phyloP scores from a whole-genome alignment of 2,329 filamentous ascomycete genomes.

The Stromatinia cepivora region DNA sequence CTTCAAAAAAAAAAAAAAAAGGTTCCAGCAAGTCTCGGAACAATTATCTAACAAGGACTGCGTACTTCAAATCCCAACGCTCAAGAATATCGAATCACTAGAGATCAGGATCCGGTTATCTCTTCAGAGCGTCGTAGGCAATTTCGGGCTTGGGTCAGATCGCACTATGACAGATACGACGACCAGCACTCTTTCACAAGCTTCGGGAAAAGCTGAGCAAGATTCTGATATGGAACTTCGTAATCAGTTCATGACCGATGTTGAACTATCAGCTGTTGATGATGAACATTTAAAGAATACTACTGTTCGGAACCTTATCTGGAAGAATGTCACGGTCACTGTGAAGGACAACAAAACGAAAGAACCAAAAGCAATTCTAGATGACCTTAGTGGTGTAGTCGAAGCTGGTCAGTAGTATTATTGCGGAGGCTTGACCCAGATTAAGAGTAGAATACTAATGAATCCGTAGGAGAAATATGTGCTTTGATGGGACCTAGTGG shows the following conservation, averaged over 20 bases:
- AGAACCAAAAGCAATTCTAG: slow-evolving; percentile 61
- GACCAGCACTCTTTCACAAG: slow-evolving; percentile 19
- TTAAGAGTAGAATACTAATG: slow-evolving; percentile 7
- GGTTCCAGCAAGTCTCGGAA: not conserved
- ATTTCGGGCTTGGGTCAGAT: not conserved
- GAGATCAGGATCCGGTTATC: not conserved
- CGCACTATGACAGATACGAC: slow-evolving; percentile 20
- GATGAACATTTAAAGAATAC: slow-evolving; percentile 58
- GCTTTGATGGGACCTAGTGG: slow-evolving; percentile 78
- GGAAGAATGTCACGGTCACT: slow-evolving; percentile 66
- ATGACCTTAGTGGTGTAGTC: slow-evolving; percentile 62
- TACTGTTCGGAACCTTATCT: slow-evolving; percentile 63
- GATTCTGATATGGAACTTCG: slow-evolving; percentile 15
- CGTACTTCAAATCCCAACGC: not conserved
- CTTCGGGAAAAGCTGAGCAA: slow-evolving; percentile 16
- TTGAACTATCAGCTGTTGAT: slow-evolving; percentile 34
- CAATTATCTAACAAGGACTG: not conserved
- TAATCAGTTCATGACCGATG: slow-evolving; percentile 30
- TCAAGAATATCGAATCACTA: not conserved
- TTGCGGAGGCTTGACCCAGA: not conserved
- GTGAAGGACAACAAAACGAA: slow-evolving; percentile 72
- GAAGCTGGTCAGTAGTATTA: slow-evolving; percentile 52
- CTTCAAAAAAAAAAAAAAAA: not conserved
- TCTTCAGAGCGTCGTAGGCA: not conserved
- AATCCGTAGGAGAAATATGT: slow-evolving; percentile 61